phyloP scores from a whole-genome alignment of 495 filamentous ascomycete genomes.

The Clavariopsis aquatica region DNA sequence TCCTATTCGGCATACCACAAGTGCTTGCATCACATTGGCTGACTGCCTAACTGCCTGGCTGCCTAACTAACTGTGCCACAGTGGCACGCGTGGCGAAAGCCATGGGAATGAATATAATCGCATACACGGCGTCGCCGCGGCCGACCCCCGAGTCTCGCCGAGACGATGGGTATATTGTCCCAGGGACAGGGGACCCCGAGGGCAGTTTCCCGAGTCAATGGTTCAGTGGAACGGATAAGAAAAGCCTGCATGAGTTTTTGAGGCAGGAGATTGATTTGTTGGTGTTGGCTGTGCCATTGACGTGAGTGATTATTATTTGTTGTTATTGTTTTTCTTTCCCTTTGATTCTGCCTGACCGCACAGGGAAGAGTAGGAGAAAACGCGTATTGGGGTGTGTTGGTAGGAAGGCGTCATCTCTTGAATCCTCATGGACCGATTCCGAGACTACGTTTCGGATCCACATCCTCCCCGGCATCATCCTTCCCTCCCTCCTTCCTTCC shows the following conservation, averaged over 20 bases:
- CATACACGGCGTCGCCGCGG: slow-evolving; percentile 71
- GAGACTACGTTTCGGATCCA: neutral
- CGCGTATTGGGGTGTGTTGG: no score
- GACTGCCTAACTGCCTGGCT: no score
- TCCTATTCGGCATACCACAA: neutral
- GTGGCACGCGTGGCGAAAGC: slow-evolving; percentile 67
- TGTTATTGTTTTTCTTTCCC: no score
- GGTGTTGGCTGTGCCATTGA: slow-evolving; percentile 74
- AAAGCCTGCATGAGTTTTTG: slow-evolving; percentile 65
- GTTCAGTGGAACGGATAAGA: slow-evolving; percentile 67
- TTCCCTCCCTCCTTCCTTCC: neutral
- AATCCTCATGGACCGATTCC: neutral
- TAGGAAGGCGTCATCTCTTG: no score
- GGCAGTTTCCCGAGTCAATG: slow-evolving; percentile 69
- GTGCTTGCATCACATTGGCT: no score
- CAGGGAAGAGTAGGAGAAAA: no score
- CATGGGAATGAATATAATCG: slow-evolving; percentile 78
- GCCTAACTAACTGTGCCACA: slow-evolving; percentile 24
- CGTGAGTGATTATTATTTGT: slow-evolving; percentile 41
- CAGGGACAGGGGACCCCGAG: slow-evolving; percentile 75
- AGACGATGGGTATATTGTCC: slow-evolving; percentile 69
- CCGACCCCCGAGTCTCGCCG: slow-evolving; percentile 56
- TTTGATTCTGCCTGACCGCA: no score
- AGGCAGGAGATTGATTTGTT: slow-evolving; percentile 70
- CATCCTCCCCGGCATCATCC: neutral